Base-by-base conservation (phyloP, 176 grass and related monocot species). In the Neostapfia colusana region DNA sequence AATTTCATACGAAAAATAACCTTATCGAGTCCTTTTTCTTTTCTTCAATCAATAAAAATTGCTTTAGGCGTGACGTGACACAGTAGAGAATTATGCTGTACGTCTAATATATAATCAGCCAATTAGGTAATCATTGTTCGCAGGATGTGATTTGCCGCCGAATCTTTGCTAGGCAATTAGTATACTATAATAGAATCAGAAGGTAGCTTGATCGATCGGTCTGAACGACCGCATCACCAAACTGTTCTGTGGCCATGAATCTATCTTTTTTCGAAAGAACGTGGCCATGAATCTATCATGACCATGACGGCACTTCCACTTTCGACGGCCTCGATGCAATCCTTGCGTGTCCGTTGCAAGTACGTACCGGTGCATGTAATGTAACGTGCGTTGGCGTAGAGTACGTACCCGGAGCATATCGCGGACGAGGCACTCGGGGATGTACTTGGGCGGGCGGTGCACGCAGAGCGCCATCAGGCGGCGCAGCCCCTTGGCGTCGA, bases 401-500 rank as follows among this genome's bases (percentile, higher is more conserved):
- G 48, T 88, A 81, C 84, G 27, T 86, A 92, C 90, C 86, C 67
- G 64, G 75, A 86, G 79, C 73, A 92, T 79, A 43, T 91, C 81
- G 70, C 82, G 83, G 39, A 91, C 56, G 64, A 97, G 57, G 84
- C 83, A 97, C 25, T 89, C 86, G 5, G 94, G 94, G 71, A 91
- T n/a, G 91, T 76, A 88, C 67, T 79, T 83, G 25, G 87, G 63
- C 17, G 86, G 72, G 34, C 72, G 86, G 82, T 91, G 85, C 1
- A 72, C 79, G 80, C 81, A 77, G 65, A 93, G 68, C 46, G 54
- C 81, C 69, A 83, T 77, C 8, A 97, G 88, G 10, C 78, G 65
- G 20, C 85, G 86, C 10, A 93, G 59, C 23, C 18, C 58, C 60
- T 77, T 75, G 40, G 81, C 75, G 75, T 90, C 74, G 0, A 46